Base-by-base conservation (phyloP, 164 flowering plant species). In the Annona cherimola region DNA sequence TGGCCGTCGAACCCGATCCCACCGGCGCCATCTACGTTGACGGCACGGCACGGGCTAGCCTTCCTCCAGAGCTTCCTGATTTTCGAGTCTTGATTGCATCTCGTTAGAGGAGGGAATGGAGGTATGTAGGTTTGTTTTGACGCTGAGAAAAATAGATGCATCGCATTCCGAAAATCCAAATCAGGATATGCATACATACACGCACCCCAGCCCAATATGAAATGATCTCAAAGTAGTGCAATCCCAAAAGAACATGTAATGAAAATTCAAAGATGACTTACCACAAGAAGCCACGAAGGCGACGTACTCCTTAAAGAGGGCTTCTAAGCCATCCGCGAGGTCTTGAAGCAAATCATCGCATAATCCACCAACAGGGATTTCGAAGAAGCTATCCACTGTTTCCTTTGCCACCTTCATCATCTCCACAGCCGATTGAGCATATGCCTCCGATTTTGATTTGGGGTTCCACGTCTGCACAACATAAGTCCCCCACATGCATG, bases 391-490 rank as follows among this genome's bases (percentile, higher is more conserved):
- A 1, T 88, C 89, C 68, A 91, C 83, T 4, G 84, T 76, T 68
- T 87, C 87, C 81, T 81, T 87, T 19, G 88, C 84, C 66, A 83
- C 41, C 74, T 74, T 89, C 83, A 89, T 75, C 14, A 96, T 77
- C 66, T 93, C 98, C 42, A 74, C 86, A 0, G 87, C 98, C 5
- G 99, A 89, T 42, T 86, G 87, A n/a, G 96, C 96, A 68, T 88
- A 86, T 0, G 94, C 95, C 71, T 96, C 97, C 11, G 83, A 71
- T 82, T 93, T 93, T n/a, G 99, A 96, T 76, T 84, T 93, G 12
- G 98, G 95, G 63, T 88, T 93, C 99, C 99, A 96, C 73, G 95
- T 96, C 98, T 96, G 78, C 18, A 62, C 16, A 45, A 71, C 3
- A 18, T 3, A 64, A 40, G n/a, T 64, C 41, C 41, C n/a, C 42